Conservation (phyloP, 441 rosid genomes). For the Macaranga tanarius region DNA sequence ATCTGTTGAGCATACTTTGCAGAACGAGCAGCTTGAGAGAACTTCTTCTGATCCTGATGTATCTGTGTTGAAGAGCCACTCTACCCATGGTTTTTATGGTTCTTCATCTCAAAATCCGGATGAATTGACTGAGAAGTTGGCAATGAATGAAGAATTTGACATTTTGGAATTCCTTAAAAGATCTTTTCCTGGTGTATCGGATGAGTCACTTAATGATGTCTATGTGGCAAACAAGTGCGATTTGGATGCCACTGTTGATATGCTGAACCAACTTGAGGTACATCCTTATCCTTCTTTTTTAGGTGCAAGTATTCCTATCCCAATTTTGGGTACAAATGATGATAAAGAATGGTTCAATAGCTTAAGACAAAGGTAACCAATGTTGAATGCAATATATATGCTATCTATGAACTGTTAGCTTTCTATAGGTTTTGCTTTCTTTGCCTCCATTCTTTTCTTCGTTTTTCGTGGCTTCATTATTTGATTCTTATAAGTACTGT, state of each 20-base stretch:
- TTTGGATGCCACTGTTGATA: slow-evolving; percentile 70
- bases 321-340: neutral
- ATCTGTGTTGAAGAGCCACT: slow-evolving; percentile 29
- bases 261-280: slow-evolving; percentile 90
- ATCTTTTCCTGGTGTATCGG: slow-evolving; percentile 71
- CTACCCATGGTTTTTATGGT: slow-evolving; percentile 29
- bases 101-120: slow-evolving; percentile 37
- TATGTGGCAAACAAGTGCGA: slow-evolving; percentile 70
- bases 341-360: neutral
- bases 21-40: slow-evolving; percentile 29
- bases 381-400: neutral
- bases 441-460: no score
- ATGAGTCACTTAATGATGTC: slow-evolving; percentile 70
- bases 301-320: neutral
- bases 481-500: neutral
- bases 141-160: slow-evolving; percentile 56
- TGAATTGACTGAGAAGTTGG: slow-evolving; percentile 38
- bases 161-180: slow-evolving; percentile 68
- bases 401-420: no score
- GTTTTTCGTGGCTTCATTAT: no score
- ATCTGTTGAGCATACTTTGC: slow-evolving; percentile 31
- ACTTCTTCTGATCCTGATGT: slow-evolving; percentile 34
- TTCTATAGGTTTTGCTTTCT: no score
- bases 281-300: neutral
- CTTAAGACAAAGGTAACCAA: neutral